Evolutionary conservation across 2,329 filamentous ascomycete genomes (phyloP), one percentile per base, ranked within the genome.

Genomic region (Talaromyces verruculosus): DNA sequence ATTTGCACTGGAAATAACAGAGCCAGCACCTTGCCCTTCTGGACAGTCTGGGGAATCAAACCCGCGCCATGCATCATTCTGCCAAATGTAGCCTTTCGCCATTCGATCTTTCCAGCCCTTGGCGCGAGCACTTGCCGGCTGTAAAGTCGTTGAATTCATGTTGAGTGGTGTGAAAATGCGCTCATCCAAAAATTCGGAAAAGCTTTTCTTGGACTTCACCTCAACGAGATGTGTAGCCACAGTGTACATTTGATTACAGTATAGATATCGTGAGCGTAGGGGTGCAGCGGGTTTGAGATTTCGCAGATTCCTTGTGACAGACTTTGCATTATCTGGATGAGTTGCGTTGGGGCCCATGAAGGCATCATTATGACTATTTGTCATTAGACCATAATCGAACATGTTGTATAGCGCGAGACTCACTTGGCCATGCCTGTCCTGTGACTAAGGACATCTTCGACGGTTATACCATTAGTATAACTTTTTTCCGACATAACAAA

Each of bases 371-470:
- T 81, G 73, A 15, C 75, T 81, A 3, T 60, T 69, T 17, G 63
- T 66, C 19, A 66, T 68, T 1, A 84, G 76, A 66, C 13, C 47
- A 10, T 51, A 1, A 51, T 30, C 1, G 13, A 28, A 17, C 2
- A 8, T 3, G 0, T 51, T 4, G 5, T 28, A 51, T 4, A 28
- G 5, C 28, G 7, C 25, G 5, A 28, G 13, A 51, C 25, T 51
- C 47, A 51, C 47, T 17, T 51, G 85, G 76, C 10, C 85, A 53
- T 53, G 5, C 49, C 85, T 0, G 81, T 84, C 4, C 84, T 78
- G 69, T 88, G 85, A 60, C 80, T 80, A 0, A 85, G 76, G 2
- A 84, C 80, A 65, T 88, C 86, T 64, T 87, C 83, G 6, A 87
- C 72, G 0, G 84, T 87, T 47, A 85, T 72, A 67, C 83, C 79